Evolutionary conservation across 2,329 filamentous ascomycete genomes (phyloP).

Genomic region (Sarocladium strictum): DNA sequence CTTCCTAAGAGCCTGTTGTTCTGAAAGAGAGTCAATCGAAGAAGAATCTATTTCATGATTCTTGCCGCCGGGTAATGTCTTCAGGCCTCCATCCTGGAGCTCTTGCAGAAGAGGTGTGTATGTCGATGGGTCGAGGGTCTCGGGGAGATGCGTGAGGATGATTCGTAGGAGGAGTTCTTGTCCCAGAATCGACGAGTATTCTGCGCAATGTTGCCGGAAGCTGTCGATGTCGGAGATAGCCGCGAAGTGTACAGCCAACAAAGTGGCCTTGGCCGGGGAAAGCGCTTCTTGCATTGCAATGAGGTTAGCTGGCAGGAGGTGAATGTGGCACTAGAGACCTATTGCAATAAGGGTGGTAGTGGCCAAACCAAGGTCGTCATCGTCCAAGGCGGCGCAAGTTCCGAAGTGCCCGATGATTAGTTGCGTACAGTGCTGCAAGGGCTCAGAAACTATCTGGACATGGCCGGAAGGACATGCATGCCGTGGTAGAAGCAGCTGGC

Average conservation of each 20-base stretch:
- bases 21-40: constrained; percentile 50
- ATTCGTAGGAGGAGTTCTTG: constrained; percentile 64
- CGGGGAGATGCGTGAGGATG: constrained; percentile 71
- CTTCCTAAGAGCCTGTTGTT: constrained; percentile 58
- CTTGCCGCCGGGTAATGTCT: constrained; percentile 23
- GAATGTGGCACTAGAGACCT: neutral
- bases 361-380: neutral
- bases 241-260: constrained; percentile 67
- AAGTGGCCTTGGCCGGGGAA: constrained; percentile 61
- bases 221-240: constrained; percentile 58
- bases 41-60: constrained; percentile 44
- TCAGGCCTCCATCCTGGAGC: constrained; percentile 43
- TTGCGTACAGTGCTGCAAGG: neutral
- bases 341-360: neutral
- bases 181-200: constrained; percentile 51
- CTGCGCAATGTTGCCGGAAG: constrained; percentile 53
- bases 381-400: neutral
- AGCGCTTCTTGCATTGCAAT: constrained; percentile 28
- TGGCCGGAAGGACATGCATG: neutral
- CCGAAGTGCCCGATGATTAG: neutral
- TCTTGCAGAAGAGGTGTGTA: constrained; percentile 59
- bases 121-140: constrained; percentile 55
- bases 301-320: neutral
- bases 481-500: neutral
- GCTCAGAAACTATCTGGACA: neutral